A percentile compares a stretch with the other conserved stretches of the same genome.
phyloP scores from a whole-genome alignment of 805 yeast genomes.

The Candida boleticola region DNA sequence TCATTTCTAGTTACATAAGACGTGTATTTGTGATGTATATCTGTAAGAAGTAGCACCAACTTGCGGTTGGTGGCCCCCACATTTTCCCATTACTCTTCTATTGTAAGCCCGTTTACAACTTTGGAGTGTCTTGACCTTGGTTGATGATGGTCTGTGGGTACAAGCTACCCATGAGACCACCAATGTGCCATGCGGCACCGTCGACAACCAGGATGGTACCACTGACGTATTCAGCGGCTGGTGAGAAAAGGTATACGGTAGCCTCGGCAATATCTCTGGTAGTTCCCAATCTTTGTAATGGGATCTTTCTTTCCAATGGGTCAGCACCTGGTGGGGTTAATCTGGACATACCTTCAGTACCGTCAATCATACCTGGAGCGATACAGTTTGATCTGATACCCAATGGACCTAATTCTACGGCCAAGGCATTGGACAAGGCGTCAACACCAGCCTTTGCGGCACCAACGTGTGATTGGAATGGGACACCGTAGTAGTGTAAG shows the following conservation, averaged over 20 bases:
- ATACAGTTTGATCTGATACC: slow-evolving; percentile 82
- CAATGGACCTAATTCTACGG: slow-evolving; percentile 88
- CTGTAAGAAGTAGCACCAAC: too few relatives aligned
- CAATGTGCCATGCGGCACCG: slow-evolving; percentile 89
- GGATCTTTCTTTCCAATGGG: slow-evolving; percentile 48
- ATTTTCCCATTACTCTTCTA: too few relatives aligned
- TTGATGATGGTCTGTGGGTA: slow-evolving; percentile 31
- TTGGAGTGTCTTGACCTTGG: slow-evolving; percentile 27
- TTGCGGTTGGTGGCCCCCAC: too few relatives aligned
- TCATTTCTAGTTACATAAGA: too few relatives aligned
- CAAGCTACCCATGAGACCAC: slow-evolving; percentile 34
- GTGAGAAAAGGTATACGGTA: slow-evolving; percentile 79
- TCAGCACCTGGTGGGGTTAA: slow-evolving; percentile 45
- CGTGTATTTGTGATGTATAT: too few relatives aligned
- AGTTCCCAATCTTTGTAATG: slow-evolving; percentile 66
- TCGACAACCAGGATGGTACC: slow-evolving; percentile 83
- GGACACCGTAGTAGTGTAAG: slow-evolving; percentile 83
- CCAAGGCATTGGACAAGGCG: slow-evolving; percentile 77
- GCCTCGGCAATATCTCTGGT: slow-evolving; percentile 83
- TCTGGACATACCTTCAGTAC: slow-evolving; percentile 82
- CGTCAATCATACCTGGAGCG: slow-evolving; percentile 89
- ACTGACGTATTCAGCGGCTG: slow-evolving; percentile 73
- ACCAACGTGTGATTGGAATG: slow-evolving; percentile 85
- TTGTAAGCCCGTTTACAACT: too few relatives aligned
- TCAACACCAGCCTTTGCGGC: slow-evolving; percentile 97